phyloP scores from a whole-genome alignment of 129 eudicot genomes.

The Saussurea involucrata region DNA sequence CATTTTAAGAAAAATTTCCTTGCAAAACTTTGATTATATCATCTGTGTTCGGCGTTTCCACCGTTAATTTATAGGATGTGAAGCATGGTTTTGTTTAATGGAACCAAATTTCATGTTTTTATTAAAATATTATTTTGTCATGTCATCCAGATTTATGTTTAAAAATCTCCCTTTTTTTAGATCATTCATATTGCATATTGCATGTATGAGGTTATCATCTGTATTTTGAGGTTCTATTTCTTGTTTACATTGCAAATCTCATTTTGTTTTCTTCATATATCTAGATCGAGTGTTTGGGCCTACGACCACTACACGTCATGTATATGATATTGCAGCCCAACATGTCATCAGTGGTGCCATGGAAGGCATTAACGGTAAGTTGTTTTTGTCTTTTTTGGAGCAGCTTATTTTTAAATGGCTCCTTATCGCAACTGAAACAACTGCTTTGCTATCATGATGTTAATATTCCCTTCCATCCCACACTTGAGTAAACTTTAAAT shows the following conservation, averaged over 20 bases:
- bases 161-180: background rate
- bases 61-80: background rate
- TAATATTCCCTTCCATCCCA: background rate
- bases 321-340: slow-evolving; percentile 81
- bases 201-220: background rate
- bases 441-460: background rate
- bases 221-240: background rate
- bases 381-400: slow-evolving; percentile 2
- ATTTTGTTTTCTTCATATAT: background rate
- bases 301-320: slow-evolving; percentile 81
- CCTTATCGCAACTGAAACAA: background rate
- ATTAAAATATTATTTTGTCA: background rate
- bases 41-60: background rate
- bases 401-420: background rate
- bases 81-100: background rate
- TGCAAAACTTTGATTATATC: background rate
- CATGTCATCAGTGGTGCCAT: slow-evolving; percentile 75
- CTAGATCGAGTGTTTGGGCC: slow-evolving; percentile 87
- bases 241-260: slow-evolving; percentile 1
- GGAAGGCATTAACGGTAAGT: slow-evolving; percentile 78
- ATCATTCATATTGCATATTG: background rate
- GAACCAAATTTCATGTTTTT: background rate
- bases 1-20: background rate
- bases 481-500: background rate
- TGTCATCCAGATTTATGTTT: background rate